A percentile compares a stretch with the other conserved stretches of the same genome.
These are phyloP conservation scores for Iberis amara DNA, from an alignment of 441 rosid genomes.

Conservation along the genomic window DNA sequence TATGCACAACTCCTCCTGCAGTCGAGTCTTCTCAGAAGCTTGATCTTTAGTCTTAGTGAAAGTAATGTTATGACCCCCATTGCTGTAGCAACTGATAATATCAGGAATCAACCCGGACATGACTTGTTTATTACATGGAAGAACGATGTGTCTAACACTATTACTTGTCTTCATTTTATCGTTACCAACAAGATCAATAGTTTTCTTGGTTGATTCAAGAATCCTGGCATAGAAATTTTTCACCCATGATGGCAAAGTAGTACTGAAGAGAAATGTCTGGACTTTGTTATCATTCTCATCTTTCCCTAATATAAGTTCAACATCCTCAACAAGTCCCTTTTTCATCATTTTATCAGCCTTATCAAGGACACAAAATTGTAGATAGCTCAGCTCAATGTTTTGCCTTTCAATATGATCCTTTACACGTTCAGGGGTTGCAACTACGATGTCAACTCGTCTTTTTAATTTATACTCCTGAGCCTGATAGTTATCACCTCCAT, in stretches of 20 bases:
- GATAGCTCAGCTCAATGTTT: constrained; percentile 54
- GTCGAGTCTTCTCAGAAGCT: constrained; percentile 53
- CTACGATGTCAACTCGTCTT: constrained; percentile 82
- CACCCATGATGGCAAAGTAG: constrained; percentile 92
- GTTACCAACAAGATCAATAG: constrained; percentile 94
- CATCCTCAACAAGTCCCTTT: constrained; percentile 97
- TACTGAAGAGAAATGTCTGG: constrained; percentile 97
- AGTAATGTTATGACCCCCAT: constrained; percentile 88
- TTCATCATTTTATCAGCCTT: constrained; percentile 97
- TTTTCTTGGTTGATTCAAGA: constrained; percentile 66
- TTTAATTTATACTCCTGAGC: constrained; percentile 56
- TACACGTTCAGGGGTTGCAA: constrained; percentile 92
- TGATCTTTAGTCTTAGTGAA: constrained; percentile 82
- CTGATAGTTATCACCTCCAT: constrained; percentile 72
- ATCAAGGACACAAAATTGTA: constrained; percentile 88
- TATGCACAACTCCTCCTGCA: constrained; percentile 32
- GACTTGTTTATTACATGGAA: constrained; percentile 72
- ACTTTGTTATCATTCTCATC: constrained; percentile 76
- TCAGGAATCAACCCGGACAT: constrained; percentile 79
- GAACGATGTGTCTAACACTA: constrained; percentile 74
- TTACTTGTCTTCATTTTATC: constrained; percentile 96
- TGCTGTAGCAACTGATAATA: constrained; percentile 81
- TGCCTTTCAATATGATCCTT: constrained; percentile 88
- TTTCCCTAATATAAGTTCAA: constrained; percentile 91
- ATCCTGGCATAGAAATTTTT: constrained; percentile 46